phyloP scores from a whole-genome alignment of 192 early-diverging fungal species.

The Coemansia sp. region DNA sequence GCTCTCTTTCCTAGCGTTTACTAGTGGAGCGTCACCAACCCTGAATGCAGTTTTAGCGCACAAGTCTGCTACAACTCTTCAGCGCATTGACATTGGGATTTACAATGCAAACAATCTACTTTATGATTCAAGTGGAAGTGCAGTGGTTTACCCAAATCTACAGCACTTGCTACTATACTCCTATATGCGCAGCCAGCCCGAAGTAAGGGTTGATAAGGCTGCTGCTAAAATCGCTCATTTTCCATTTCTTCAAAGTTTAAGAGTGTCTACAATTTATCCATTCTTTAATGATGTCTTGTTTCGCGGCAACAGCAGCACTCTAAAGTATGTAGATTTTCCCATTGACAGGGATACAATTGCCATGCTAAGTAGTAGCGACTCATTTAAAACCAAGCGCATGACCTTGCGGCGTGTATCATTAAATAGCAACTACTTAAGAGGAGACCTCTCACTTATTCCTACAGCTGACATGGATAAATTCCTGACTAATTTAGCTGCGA shows the following conservation, averaged over 20 bases:
- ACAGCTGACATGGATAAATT: not conserved
- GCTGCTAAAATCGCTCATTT: not conserved
- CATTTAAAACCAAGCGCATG: not conserved
- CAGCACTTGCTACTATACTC: not conserved
- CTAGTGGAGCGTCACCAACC: not conserved
- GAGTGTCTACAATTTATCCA: not conserved
- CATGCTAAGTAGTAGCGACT: not conserved
- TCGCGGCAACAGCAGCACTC: constrained; percentile 8
- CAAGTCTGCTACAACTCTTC: not conserved
- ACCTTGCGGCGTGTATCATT: not conserved
- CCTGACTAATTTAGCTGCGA: not conserved
- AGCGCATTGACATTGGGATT: not conserved
- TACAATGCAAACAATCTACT: not conserved
- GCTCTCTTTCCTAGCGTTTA: not conserved
- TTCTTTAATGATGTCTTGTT: constrained; percentile 9
- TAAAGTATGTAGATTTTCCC: not conserved
- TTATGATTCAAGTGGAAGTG: not conserved
- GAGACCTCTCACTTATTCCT: not conserved
- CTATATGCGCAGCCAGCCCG: not conserved
- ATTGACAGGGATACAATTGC: not conserved
- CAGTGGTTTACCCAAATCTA: not conserved
- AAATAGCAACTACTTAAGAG: not conserved
- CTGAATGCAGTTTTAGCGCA: not conserved
- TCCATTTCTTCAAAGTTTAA: not conserved
- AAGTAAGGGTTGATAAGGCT: not conserved